Percentiles rank a stretch among this genome's conserved stretches.
phyloP scores from a whole-genome alignment of 768 basidiomycete genomes.

The Russula emetica region DNA sequence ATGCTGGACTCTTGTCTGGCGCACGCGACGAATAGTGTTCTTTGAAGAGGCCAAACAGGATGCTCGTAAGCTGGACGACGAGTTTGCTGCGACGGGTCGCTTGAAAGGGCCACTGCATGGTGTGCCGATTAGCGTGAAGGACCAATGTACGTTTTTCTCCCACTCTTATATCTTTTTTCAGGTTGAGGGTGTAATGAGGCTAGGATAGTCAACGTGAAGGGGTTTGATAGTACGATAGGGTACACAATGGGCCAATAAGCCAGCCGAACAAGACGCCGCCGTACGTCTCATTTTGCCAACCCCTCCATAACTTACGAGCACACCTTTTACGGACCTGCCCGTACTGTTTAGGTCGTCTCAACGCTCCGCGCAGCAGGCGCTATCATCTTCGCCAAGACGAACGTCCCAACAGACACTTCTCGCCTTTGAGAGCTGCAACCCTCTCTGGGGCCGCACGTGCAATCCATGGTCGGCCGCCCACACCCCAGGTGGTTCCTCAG shows the following conservation, averaged over 20 bases:
- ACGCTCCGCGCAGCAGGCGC: constrained; percentile 67
- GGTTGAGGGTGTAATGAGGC: not conserved
- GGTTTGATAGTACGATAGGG: constrained; percentile 66
- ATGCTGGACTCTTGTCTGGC: not conserved
- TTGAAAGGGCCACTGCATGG: constrained; percentile 73
- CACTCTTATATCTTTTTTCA: not conserved
- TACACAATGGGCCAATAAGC: constrained; percentile 68
- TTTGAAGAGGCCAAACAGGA: constrained; percentile 61
- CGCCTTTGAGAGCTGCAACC: constrained; percentile 77
- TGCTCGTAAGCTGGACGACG: constrained; percentile 61
- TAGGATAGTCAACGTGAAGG: constrained; percentile 52
- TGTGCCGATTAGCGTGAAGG: constrained; percentile 76
- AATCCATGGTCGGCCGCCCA: constrained; percentile 56
- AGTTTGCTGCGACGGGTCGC: constrained; percentile 53
- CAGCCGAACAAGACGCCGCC: constrained; percentile 54
- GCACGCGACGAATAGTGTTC: constrained; percentile 48
- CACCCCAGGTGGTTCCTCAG: constrained; percentile 28
- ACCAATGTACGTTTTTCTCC: constrained; percentile 51
- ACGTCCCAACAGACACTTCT: constrained; percentile 89
- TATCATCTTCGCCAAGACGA: constrained; percentile 83
- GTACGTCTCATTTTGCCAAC: constrained; percentile 38
- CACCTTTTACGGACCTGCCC: not conserved
- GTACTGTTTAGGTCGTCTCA: constrained; percentile 46
- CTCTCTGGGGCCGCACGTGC: constrained; percentile 65
- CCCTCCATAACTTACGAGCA: not conserved